Evolutionary conservation across 192 early-diverging fungal species (phyloP).

Genomic region (Backusella circina): DNA sequence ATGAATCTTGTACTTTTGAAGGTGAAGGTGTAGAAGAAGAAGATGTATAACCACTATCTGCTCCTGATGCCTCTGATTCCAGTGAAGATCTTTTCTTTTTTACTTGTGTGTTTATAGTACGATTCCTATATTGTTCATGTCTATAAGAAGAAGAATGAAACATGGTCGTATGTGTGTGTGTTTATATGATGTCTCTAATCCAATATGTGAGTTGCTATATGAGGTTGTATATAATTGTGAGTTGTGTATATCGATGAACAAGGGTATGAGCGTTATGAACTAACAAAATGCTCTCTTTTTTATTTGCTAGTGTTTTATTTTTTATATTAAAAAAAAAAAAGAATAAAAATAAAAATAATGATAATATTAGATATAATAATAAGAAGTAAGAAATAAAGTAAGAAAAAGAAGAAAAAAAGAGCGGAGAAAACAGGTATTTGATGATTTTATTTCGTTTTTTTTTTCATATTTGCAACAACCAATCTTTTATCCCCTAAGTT

Average conservation of each 20-base stretch:
- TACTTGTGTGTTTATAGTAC: background rate
- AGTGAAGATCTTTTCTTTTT: constrained; percentile 11
- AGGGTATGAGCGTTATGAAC: background rate
- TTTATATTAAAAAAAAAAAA: background rate
- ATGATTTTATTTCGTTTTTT: background rate
- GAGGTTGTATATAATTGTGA: background rate
- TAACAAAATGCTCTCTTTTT: background rate
- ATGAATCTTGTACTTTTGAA: background rate
- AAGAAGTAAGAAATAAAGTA: background rate
- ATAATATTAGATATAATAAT: background rate
- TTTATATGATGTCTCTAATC: background rate
- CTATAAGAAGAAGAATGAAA: constrained; percentile 25
- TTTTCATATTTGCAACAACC: constrained; percentile 6
- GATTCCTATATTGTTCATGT: constrained; percentile 23
- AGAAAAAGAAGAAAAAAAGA: constrained; percentile 5
- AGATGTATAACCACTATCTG: constrained; percentile 32
- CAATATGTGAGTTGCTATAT: background rate
- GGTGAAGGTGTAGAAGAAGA: constrained; percentile 17
- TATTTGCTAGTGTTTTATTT: background rate
- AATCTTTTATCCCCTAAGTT: background rate
- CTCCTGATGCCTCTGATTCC: constrained; percentile 19
- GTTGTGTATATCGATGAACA: background rate
- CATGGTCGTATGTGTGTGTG: constrained; percentile 5
- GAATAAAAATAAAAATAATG: background rate
- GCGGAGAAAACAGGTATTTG: background rate